These are phyloP conservation scores for Ophiocordyceps polyrhachis-furcata DNA, from an alignment of 2,329 filamentous ascomycete species.

Conservation along the genomic window DNA sequence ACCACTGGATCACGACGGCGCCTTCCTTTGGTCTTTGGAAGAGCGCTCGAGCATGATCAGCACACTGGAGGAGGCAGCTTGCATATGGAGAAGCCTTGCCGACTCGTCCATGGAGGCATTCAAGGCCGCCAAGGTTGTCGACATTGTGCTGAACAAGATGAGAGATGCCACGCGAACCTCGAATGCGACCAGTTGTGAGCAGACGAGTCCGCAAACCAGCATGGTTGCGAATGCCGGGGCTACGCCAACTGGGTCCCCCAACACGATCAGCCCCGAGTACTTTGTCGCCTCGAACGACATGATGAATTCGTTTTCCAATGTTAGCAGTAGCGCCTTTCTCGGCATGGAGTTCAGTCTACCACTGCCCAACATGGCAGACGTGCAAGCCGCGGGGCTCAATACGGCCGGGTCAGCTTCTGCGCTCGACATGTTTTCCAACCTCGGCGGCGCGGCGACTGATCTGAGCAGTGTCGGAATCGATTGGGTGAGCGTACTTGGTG, in stretches of 20 bases:
- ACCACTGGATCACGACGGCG: conserved; percentile 20
- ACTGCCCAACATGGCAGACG: conserved; percentile 12
- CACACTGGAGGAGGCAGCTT: conserved; percentile 50
- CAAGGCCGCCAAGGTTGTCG: conserved; percentile 67
- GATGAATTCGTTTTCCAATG: conserved; percentile 14
- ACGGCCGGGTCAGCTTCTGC: conserved; percentile 19
- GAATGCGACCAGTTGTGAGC: conserved; percentile 4
- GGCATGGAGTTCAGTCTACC: conserved; percentile 24
- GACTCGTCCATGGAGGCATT: conserved; percentile 75
- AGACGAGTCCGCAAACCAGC: conserved; percentile 1
- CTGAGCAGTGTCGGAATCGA: conserved; percentile 31
- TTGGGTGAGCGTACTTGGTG: conserved; percentile 27
- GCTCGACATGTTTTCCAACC: conserved; percentile 32
- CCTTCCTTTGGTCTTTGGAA: conserved; percentile 35
- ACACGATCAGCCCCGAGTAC: conserved; percentile 11
- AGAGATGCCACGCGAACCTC: conserved; percentile 13
- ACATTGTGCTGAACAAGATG: conserved; percentile 69
- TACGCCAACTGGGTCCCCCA: conserved; percentile 4
- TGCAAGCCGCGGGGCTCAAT: conserved; percentile 13
- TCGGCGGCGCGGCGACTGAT: conserved; percentile 20
- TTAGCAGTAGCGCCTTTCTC: conserved; percentile 21
- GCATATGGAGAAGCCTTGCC: conserved; percentile 64
- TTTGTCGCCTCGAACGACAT: conserved; percentile 8
- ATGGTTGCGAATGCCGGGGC: background rate
- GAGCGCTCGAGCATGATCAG: conserved; percentile 58